Conservation (phyloP, 306 rosid species). For the Herpetospermum pedunculosum region DNA sequence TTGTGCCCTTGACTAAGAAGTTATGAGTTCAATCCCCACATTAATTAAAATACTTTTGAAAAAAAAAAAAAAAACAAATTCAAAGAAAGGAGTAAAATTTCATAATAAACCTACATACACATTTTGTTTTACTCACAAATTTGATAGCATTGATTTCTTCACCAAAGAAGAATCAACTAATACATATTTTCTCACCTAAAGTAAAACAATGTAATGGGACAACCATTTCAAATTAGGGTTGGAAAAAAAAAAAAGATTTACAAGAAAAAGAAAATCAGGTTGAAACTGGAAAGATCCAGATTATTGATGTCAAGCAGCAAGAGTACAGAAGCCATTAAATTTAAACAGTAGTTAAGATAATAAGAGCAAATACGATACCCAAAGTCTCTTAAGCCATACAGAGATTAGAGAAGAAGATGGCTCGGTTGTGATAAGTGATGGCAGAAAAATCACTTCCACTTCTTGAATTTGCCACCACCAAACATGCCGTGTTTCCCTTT, state of each 20-base stretch:
- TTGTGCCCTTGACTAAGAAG: too few species aligned
- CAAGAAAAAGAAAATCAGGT: background rate
- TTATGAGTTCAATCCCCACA: too few species aligned
- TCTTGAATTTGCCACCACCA: constrained; percentile 37
- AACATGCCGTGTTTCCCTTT: constrained; percentile 19
- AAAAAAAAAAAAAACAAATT: too few species aligned
- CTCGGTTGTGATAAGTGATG: background rate
- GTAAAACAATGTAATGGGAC: background rate
- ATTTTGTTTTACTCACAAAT: background rate
- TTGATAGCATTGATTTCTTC: background rate
- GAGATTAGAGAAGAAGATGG: background rate
- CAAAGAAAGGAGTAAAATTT: too few species aligned
- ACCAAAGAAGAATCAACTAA: background rate
- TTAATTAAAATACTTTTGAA: too few species aligned
- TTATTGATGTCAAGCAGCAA: background rate
- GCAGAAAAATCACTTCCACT: constrained; percentile 29
- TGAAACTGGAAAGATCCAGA: background rate
- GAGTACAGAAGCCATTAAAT: constrained; percentile 1
- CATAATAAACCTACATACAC: too few species aligned
- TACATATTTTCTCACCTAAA: background rate
- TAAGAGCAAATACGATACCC: background rate
- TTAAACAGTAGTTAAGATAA: background rate
- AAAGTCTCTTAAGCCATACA: background rate
- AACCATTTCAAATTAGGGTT: background rate
- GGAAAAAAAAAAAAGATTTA: background rate